phyloP scores from a whole-genome alignment of 2,329 filamentous ascomycete genomes.

The Ophiostoma ulmi region DNA sequence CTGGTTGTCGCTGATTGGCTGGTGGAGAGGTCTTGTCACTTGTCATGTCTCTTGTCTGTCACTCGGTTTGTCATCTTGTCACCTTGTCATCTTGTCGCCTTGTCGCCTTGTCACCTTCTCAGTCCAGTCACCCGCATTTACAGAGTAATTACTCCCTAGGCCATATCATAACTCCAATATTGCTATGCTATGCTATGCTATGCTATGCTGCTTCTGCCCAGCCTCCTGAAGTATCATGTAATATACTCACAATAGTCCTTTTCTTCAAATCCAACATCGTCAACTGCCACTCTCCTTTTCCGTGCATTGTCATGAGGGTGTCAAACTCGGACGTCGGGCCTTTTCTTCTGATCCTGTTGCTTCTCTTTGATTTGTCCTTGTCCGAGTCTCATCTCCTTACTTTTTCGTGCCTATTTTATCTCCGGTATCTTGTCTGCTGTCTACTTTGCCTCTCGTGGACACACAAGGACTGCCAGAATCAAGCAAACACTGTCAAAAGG shows the following conservation, averaged over 20 bases:
- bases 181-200: background rate
- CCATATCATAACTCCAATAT: background rate
- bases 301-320: background rate
- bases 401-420: background rate
- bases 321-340: constrained; percentile 2
- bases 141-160: background rate
- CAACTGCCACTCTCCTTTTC: constrained; percentile 1
- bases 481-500: background rate
- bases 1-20: background rate
- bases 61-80: background rate
- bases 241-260: background rate
- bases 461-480: background rate
- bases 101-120: background rate
- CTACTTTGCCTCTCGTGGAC: background rate
- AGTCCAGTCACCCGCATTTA: background rate
- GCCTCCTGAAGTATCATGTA: background rate
- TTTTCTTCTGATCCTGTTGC: background rate
- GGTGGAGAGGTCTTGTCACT: background rate
- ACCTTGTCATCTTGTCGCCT: background rate
- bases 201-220: background rate
- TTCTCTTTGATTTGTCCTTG: background rate
- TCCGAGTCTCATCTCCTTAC: background rate
- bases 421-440: background rate
- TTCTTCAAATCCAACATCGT: background rate
- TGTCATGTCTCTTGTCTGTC: background rate